These are phyloP conservation scores for Psilocybe cyanescens DNA, from an alignment of 768 basidiomycete genomes.

Conservation along the genomic window DNA sequence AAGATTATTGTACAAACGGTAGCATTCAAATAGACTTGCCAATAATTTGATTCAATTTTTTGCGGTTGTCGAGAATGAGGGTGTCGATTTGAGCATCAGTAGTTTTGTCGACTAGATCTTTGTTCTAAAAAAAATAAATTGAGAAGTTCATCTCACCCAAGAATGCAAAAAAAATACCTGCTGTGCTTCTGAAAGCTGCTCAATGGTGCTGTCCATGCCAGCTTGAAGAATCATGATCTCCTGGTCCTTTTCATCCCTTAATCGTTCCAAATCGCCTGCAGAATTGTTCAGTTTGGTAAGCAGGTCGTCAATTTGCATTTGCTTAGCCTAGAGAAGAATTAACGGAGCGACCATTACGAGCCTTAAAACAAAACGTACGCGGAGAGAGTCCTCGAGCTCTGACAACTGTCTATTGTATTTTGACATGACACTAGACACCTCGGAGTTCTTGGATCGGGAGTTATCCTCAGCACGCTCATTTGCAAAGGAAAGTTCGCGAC, in stretches of 20 bases:
- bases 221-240: constrained; percentile 96
- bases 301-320: constrained; percentile 95
- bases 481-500: constrained; percentile 91
- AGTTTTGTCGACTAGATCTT: constrained; percentile 85
- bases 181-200: constrained; percentile 84
- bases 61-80: constrained; percentile 93
- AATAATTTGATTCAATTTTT: constrained; percentile 97
- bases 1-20: constrained; percentile 8
- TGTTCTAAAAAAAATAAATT: constrained; percentile 52
- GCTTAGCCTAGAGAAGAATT: constrained; percentile 70
- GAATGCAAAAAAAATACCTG: constrained; percentile 52
- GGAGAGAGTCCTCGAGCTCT: constrained; percentile 94
- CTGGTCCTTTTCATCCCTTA: constrained; percentile 95
- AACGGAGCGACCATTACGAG: constrained; percentile 7
- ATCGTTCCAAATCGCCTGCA: constrained; percentile 72
- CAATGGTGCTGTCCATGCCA: constrained; percentile 91
- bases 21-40: constrained; percentile 46
- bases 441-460: constrained; percentile 87
- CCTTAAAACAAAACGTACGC: constrained; percentile 52
- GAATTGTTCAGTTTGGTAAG: constrained; percentile 79
- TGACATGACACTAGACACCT: constrained; percentile 83
- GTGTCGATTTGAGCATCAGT: constrained; percentile 98
- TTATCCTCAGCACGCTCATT: constrained; percentile 98
- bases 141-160: neutral
- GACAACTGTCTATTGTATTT: constrained; percentile 97